Evolutionary conservation across 805 yeast species (phyloP).

Genomic region (Lipomyces anomalus): DNA sequence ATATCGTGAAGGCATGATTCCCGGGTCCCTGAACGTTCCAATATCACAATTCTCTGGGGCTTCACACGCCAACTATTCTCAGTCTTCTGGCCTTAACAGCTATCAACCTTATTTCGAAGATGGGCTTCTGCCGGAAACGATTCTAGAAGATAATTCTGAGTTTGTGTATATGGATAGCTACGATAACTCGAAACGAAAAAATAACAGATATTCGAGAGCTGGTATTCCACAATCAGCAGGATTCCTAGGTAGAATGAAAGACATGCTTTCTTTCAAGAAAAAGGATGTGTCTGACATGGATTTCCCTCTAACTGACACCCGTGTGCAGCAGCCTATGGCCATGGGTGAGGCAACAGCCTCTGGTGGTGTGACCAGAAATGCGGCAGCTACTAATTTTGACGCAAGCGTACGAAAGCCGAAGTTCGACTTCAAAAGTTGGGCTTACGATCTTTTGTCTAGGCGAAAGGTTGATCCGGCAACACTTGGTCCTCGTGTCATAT

Average conservation of each 20-base stretch:
- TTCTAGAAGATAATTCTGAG: not conserved
- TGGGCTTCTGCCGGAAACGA: not conserved
- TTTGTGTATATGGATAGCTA: not conserved
- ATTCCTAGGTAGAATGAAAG: not conserved
- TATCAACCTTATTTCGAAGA: conserved; percentile 22
- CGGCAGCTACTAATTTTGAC: not conserved
- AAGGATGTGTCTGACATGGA: not conserved
- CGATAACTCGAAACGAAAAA: not conserved
- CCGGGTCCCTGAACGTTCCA: too few species aligned
- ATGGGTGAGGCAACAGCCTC: conserved; percentile 1
- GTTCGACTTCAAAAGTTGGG: conserved; percentile 9
- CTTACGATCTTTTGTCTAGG: conserved; percentile 26
- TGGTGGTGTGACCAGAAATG: not conserved
- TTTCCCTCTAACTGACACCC: conserved; percentile 17
- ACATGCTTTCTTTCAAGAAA: not conserved
- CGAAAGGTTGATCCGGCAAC: conserved; percentile 28
- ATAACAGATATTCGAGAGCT: not conserved
- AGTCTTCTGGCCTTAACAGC: conserved; percentile 5
- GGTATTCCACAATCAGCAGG: not conserved
- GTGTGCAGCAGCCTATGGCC: conserved; percentile 7
- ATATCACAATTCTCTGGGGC: too few species aligned
- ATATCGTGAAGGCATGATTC: too few species aligned
- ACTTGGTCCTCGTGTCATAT: conserved; percentile 58
- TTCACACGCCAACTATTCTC: not conserved
- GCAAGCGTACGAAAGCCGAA: conserved; percentile 1